These are phyloP conservation scores for Chiua virens DNA, from an alignment of 768 basidiomycete species.

Conservation along the genomic window DNA sequence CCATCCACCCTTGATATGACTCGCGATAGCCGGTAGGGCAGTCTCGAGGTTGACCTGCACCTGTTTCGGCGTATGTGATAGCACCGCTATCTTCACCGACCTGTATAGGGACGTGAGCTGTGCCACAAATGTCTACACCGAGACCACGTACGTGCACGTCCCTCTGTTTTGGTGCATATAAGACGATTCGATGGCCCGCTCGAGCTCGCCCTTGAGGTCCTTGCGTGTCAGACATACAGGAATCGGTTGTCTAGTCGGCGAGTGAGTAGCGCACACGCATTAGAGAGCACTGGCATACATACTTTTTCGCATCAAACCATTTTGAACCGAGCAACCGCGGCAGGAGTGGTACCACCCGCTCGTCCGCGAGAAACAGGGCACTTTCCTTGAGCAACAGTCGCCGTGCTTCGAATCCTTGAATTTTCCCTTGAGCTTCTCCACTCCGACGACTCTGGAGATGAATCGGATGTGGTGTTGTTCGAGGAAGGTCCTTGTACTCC, in stretches of 20 bases:
- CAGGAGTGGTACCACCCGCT: constrained; percentile 82
- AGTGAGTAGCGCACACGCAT: not conserved
- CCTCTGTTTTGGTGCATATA: constrained; percentile 96
- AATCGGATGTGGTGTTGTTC: constrained; percentile 79
- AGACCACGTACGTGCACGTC: constrained; percentile 76
- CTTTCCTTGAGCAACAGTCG: constrained; percentile 84
- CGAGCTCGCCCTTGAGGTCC: constrained; percentile 89
- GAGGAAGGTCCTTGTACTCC: constrained; percentile 92
- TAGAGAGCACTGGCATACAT: constrained; percentile 32
- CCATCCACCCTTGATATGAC: constrained; percentile 79
- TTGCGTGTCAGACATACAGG: constrained; percentile 88
- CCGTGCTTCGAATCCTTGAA: constrained; percentile 82
- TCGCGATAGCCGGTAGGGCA: constrained; percentile 73
- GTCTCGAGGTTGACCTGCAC: constrained; percentile 74
- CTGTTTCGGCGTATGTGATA: constrained; percentile 72
- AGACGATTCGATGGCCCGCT: constrained; percentile 89
- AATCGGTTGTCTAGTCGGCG: constrained; percentile 75
- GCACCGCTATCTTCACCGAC: constrained; percentile 78
- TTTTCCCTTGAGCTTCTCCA: constrained; percentile 92
- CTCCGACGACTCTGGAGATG: constrained; percentile 85
- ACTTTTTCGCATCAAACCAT: constrained; percentile 98
- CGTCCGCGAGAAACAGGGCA: constrained; percentile 91
- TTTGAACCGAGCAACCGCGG: constrained; percentile 85
- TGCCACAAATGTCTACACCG: not conserved
- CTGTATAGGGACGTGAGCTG: constrained; percentile 37